These are phyloP conservation scores for Clitopilus hobsonii DNA, from an alignment of 768 basidiomycete genomes.

Conservation along the genomic window DNA sequence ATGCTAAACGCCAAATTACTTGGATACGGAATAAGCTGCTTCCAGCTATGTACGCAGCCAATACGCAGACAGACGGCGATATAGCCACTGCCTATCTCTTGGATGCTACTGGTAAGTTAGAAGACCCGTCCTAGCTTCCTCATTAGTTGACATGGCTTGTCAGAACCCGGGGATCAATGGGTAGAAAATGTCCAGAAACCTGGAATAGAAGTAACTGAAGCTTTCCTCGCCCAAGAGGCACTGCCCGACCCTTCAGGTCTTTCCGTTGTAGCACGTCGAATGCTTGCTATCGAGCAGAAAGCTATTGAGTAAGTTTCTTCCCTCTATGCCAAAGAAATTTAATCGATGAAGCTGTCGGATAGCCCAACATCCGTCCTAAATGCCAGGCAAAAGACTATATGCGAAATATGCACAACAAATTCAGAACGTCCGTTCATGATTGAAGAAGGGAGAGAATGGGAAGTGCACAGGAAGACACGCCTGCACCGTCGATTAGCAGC, in stretches of 20 bases:
- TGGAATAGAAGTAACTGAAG: constrained; percentile 44
- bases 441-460: constrained; percentile 48
- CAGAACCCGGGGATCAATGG: constrained; percentile 59
- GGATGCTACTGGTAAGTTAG: constrained; percentile 58
- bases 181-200: constrained; percentile 43
- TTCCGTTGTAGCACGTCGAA: constrained; percentile 47
- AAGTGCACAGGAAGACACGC: constrained; percentile 51
- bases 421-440: constrained; percentile 62
- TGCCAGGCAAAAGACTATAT: constrained; percentile 54
- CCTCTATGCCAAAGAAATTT: background rate
- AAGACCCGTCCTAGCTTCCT: background rate
- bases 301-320: constrained; percentile 36
- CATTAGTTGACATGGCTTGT: constrained; percentile 3
- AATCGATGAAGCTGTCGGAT: background rate
- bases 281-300: constrained; percentile 44
- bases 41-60: constrained; percentile 57
- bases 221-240: constrained; percentile 30
- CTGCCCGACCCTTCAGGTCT: constrained; percentile 56
- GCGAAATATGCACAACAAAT: constrained; percentile 58
- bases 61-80: constrained; percentile 21
- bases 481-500: constrained; percentile 45
- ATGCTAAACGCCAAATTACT: constrained; percentile 85
- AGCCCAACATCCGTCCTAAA: constrained; percentile 57
- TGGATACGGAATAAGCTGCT: constrained; percentile 92
- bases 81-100: constrained; percentile 45